These are phyloP conservation scores for Sporothrix humicola DNA, from an alignment of 2,329 filamentous ascomycete genomes.

Conservation along the genomic window DNA sequence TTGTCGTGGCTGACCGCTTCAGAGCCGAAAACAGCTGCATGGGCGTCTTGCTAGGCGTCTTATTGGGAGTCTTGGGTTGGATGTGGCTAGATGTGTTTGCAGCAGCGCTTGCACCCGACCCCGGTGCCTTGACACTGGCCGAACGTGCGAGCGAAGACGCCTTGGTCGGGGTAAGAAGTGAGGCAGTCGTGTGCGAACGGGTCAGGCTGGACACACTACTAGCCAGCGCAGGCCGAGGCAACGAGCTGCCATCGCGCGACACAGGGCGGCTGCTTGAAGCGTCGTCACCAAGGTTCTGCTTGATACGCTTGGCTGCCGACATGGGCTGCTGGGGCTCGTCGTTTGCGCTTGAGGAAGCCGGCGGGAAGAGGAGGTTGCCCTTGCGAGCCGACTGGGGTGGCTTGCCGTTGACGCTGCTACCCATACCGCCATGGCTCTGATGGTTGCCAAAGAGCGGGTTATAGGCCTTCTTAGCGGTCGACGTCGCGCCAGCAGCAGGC, in stretches of 20 bases:
- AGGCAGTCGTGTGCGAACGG: constrained; percentile 58
- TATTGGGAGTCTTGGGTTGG: constrained; percentile 11
- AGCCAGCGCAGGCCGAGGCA: constrained; percentile 47
- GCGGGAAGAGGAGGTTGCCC: constrained; percentile 39
- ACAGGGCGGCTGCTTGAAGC: constrained; percentile 67
- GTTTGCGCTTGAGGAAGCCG: constrained; percentile 34
- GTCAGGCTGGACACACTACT: constrained; percentile 43
- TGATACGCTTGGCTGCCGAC: constrained; percentile 71
- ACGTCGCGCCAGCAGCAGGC: constrained; percentile 16
- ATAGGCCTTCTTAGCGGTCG: constrained; percentile 41
- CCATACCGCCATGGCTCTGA: constrained; percentile 38
- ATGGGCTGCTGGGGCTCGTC: constrained; percentile 43
- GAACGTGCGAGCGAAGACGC: constrained; percentile 72
- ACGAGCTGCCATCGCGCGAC: constrained; percentile 57
- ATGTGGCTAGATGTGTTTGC: background rate
- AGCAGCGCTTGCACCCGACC: constrained; percentile 38
- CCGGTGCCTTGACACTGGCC: constrained; percentile 58
- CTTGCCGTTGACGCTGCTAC: constrained; percentile 38
- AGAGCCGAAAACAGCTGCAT: constrained; percentile 48
- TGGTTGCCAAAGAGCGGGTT: constrained; percentile 41
- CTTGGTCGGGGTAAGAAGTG: constrained; percentile 78
- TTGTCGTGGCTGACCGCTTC: constrained; percentile 61
- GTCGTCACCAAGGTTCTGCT: constrained; percentile 71
- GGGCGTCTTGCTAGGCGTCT: constrained; percentile 49
- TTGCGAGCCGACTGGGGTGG: constrained; percentile 32